Evolutionary conservation across 2,329 filamentous ascomycete species (phyloP).

Genomic region (Esteya vermicola): DNA sequence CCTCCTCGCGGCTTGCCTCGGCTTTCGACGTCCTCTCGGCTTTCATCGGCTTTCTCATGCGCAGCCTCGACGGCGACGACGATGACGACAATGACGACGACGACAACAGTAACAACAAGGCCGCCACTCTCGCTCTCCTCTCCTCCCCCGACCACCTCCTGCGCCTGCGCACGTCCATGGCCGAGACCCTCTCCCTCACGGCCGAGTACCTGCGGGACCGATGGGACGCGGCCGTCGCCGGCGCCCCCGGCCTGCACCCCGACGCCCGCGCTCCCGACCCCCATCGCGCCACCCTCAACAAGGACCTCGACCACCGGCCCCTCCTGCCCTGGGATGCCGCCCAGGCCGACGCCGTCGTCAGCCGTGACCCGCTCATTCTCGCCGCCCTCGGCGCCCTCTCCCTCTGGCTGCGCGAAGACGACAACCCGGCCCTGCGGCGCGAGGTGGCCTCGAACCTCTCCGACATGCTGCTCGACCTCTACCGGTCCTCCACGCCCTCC

Average conservation of each 20-base stretch:
- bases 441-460: constrained; percentile 44
- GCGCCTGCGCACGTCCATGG: constrained; percentile 43
- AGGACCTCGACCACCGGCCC: constrained; percentile 24
- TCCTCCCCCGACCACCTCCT: constrained; percentile 43
- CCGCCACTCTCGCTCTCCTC: constrained; percentile 14
- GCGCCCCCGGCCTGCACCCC: constrained; percentile 45
- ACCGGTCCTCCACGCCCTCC: constrained; percentile 19
- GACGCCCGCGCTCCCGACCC: constrained; percentile 28
- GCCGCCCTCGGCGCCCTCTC: constrained; percentile 43
- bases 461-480: constrained; percentile 52
- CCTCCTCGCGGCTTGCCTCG: constrained; percentile 40
- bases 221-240: constrained; percentile 54
- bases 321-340: constrained; percentile 46
- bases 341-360: constrained; percentile 27
- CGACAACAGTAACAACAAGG: constrained; percentile 20
- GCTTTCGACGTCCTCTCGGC: constrained; percentile 48
- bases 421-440: constrained; percentile 40
- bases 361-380: constrained; percentile 43
- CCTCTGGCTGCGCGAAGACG: constrained; percentile 57
- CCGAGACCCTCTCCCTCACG: constrained; percentile 47
- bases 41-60: constrained; percentile 44
- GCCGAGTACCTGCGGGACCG: constrained; percentile 54
- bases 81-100: constrained; percentile 23
- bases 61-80: constrained; percentile 34
- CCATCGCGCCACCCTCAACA: constrained; percentile 16